Evolutionary conservation across 1,284 basidiomycete species (phyloP), one percentile per base, ranked within the genome.

Genomic region (Puccinia hordei): DNA sequence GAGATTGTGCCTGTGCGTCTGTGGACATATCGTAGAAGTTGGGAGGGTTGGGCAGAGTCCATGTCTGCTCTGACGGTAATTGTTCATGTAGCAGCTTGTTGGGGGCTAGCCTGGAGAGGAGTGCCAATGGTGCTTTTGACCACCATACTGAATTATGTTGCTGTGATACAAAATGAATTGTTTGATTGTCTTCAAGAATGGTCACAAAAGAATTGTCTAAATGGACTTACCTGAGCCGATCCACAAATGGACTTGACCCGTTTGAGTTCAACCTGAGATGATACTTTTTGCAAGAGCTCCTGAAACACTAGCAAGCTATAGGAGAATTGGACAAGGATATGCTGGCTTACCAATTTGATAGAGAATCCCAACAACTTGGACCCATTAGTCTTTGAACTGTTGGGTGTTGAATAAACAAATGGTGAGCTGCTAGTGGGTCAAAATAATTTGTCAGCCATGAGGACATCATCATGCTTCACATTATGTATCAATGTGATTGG

Each of bases 361-460:
- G n/a, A n/a, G n/a, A n/a, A n/a, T n/a, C n/a, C n/a, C n/a, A n/a
- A n/a, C n/a, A n/a, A n/a, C n/a, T n/a, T n/a, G n/a, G n/a, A n/a
- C n/a, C n/a, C n/a, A n/a, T n/a, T n/a, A n/a, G 51, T 63, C 17
- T 63, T 49, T 69, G 68, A 19, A 80, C 78, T 80, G 59, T n/a
- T 33, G 24, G 19, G 24, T 27, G 46, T 10, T 46, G 27, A 17
- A 38, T 63, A 72, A 46, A 49, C 38, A 49, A 46, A 49, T 55
- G 17, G 13, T 55, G 2, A 38, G 63, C 15, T 30, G 15, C n/a
- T 27, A 61, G 57, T 17, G 1, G 87, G 87, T 0, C 87, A 86
- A 80, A 87, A 87, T 83, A 87, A 85, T 83, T 87, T 86, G 33
- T 85, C 86, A 59, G 57, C 8, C 86, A 87, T 87, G 65, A 85